Evolutionary conservation across 1,139 yeast species (phyloP), one percentile per base, ranked within the genome.

Genomic region (Spencermartinsiella ligniputridi): DNA sequence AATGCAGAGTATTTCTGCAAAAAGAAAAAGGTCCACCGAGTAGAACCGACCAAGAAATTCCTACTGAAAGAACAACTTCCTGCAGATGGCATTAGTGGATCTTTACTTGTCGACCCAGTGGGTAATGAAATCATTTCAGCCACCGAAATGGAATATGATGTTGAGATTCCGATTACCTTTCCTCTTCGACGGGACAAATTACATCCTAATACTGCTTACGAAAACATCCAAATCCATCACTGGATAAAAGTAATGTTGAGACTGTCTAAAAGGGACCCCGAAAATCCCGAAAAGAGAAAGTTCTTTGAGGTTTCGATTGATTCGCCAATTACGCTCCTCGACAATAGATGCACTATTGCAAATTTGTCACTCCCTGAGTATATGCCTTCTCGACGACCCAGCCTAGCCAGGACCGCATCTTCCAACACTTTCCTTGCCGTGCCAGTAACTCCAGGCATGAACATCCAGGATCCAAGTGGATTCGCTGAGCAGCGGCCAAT

Each of bases 271-370:
- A 62, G 71, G 9, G 77, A 61, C 33, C 75, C 81, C 0, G 78
- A 73, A 16, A 75, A 76, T 42, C 71, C 76, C 70, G 39, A 83
- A 76, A 66, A 68, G 47, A 66, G 94, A 32, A 90, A 89, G 61
- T 96, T 88, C 62, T 92, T 84, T 60, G 97, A 92, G 66, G 83
- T 92, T 39, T 81, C 87, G 51, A 87, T 90, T 51, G 97, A 92
- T 62, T 84, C 95, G 8, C 97, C 97, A 5, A 79, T 89, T 50
- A 95, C 86, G 56, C 70, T 88, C 3, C 69, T 87, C 41, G 80
- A 85, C 21, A 63, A 69, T 6, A 62, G 69, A 29, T 68, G 73
- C 42, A 58, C 63, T 12, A 52, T 49, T 12, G 60, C 68, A 2
- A 68, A 66, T 52, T 53, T 63, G 37, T 58, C 60, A n/a, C 57